phyloP scores from a whole-genome alignment of 1,284 basidiomycete species.

The Tilletiopsis washingtonensis region DNA sequence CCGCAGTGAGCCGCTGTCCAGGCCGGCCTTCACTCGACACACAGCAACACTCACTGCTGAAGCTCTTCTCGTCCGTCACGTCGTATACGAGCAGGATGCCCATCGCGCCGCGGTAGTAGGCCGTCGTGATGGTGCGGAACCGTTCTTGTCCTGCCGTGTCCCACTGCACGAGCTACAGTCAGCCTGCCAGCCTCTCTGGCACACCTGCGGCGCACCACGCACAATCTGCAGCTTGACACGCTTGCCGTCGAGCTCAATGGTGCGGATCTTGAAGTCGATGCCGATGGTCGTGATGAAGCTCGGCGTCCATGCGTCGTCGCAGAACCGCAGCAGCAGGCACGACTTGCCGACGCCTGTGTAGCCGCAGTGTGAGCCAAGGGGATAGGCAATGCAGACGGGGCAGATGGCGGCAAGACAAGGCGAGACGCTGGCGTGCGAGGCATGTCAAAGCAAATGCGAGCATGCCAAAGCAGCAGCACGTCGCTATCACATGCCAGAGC shows the following conservation, averaged over 20 bases:
- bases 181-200: neutral
- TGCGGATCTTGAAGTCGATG: constrained; percentile 61
- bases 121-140: constrained; percentile 97
- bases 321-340: constrained; percentile 94
- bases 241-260: constrained; percentile 91
- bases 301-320: constrained; percentile 99
- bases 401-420: no score
- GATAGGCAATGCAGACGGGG: neutral
- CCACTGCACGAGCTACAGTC: constrained; percentile 58
- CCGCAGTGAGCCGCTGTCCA: neutral
- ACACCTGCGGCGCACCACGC: constrained; percentile 43
- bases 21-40: neutral
- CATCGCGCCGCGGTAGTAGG: constrained; percentile 99
- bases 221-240: constrained; percentile 94
- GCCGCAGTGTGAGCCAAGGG: neutral
- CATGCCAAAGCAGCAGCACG: no score
- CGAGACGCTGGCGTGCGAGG: no score
- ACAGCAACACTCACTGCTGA: constrained; percentile 67
- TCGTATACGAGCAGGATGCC: constrained; percentile 98
- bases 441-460: no score
- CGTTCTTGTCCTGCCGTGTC: constrained; percentile 98
- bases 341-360: constrained; percentile 75
- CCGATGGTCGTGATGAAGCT: constrained; percentile 98
- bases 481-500: no score
- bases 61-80: constrained; percentile 94